Conservation (phyloP, 2,329 filamentous ascomycete genomes). For the Didymellaceae sp. region DNA sequence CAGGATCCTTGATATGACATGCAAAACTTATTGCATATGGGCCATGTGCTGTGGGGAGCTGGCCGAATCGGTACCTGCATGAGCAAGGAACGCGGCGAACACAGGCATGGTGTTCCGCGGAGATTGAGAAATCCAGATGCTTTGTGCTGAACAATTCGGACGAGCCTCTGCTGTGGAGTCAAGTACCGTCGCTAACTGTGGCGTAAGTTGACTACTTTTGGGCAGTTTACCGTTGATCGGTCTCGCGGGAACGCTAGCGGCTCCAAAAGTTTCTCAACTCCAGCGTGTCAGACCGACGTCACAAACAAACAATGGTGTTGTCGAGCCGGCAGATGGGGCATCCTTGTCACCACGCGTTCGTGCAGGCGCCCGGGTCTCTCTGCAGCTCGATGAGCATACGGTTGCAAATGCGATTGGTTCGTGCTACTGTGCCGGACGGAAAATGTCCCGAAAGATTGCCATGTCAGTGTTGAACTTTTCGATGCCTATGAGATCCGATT, state of each 20-base stretch:
- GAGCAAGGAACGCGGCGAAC: neutral
- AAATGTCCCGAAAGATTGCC: slow-evolving; percentile 20
- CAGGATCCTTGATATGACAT: neutral
- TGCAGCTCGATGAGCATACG: slow-evolving; percentile 2
- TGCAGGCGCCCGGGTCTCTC: slow-evolving; percentile 16
- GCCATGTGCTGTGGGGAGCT: neutral
- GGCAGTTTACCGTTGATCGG: slow-evolving; percentile 1
- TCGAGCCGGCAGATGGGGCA: slow-evolving; percentile 23
- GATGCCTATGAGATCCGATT: slow-evolving; percentile 26
- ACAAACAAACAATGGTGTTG: slow-evolving; percentile 26
- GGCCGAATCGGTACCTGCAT: slow-evolving; percentile 14
- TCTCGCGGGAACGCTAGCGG: slow-evolving; percentile 27
- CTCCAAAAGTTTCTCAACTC: slow-evolving; percentile 24
- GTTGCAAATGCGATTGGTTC: slow-evolving; percentile 23
- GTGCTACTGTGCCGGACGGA: slow-evolving; percentile 15
- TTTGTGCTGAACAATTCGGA: slow-evolving; percentile 8
- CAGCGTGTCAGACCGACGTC: slow-evolving; percentile 45
- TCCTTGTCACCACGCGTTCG: slow-evolving; percentile 28
- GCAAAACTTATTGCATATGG: neutral
- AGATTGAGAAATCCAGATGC: slow-evolving; percentile 4
- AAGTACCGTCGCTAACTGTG: neutral
- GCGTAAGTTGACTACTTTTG: neutral
- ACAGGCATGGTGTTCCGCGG: slow-evolving; percentile 8
- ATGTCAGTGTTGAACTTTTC: slow-evolving; percentile 27
- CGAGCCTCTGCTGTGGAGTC: neutral